Conservation (phyloP, 441 rosid genomes). For the Geranium incanum region DNA sequence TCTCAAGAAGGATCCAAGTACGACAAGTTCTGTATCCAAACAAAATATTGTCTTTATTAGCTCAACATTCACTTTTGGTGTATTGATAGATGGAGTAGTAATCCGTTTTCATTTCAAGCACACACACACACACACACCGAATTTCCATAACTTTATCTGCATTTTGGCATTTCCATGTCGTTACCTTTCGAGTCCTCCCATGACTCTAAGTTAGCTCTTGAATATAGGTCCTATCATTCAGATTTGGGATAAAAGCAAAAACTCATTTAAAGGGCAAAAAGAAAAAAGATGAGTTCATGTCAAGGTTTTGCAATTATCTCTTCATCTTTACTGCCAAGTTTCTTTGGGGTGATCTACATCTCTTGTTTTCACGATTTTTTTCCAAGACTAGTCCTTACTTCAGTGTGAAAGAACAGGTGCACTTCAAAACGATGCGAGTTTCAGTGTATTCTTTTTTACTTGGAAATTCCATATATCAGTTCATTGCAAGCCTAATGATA, state of each 20-base stretch:
- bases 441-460: not conserved
- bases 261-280: too few relatives aligned
- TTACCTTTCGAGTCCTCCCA: not conserved
- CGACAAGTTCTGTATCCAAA: slow-evolving; percentile 47
- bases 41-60: not conserved
- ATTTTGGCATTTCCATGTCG: not conserved
- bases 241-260: too few relatives aligned
- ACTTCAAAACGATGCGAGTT: not conserved
- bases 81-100: not conserved
- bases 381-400: not conserved
- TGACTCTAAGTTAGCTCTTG: not conserved
- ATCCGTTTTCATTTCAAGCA: too few relatives aligned
- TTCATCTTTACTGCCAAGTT: not conserved
- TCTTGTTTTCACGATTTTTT: not conserved
- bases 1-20: slow-evolving; percentile 58
- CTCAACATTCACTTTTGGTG: not conserved
- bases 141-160: not conserved
- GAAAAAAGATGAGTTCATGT: too few relatives aligned
- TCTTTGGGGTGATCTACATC: not conserved
- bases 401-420: not conserved
- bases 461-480: too few relatives aligned
- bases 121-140: too few relatives aligned
- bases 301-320: too few relatives aligned
- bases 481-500: too few relatives aligned
- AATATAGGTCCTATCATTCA: not conserved